These are phyloP conservation scores for Sugiyamaella novakii DNA, from an alignment of 1,139 yeast genomes.

Conservation along the genomic window DNA sequence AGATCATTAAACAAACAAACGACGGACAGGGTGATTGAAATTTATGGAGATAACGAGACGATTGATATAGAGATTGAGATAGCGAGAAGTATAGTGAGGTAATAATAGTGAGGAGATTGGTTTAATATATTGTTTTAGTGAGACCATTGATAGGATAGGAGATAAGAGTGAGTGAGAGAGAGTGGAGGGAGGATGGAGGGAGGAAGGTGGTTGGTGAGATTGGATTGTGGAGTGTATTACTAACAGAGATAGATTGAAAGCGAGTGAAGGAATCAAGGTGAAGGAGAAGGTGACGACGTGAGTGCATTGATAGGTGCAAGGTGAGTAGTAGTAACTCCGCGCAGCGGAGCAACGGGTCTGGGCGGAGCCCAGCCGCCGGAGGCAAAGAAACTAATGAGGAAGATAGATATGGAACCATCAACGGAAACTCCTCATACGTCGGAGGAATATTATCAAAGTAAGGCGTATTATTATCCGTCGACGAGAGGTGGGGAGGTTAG, in stretches of 20 bases:
- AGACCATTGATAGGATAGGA: too few species aligned
- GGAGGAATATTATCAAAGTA: slow-evolving; percentile 9
- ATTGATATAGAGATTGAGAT: too few species aligned
- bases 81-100: too few species aligned
- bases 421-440: slow-evolving; percentile 7
- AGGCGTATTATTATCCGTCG: slow-evolving; percentile 9
- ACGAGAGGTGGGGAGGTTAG: background rate
- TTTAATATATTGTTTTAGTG: too few species aligned
- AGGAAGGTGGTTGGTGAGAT: background rate
- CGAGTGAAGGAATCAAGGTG: too few species aligned
- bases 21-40: background rate
- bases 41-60: too few species aligned
- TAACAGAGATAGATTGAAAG: too few species aligned
- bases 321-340: slow-evolving; percentile 5
- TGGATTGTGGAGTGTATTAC: too few species aligned
- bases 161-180: background rate
- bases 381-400: background rate
- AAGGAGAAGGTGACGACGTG: too few species aligned
- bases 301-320: too few species aligned
- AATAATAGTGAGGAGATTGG: too few species aligned
- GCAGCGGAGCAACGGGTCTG: slow-evolving; percentile 10
- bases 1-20: slow-evolving; percentile 11
- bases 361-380: slow-evolving; percentile 14
- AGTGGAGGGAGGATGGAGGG: background rate
- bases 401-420: slow-evolving; percentile 9